Evolutionary conservation across 768 basidiomycete genomes (phyloP).

Genomic region (Suillus discolor): DNA sequence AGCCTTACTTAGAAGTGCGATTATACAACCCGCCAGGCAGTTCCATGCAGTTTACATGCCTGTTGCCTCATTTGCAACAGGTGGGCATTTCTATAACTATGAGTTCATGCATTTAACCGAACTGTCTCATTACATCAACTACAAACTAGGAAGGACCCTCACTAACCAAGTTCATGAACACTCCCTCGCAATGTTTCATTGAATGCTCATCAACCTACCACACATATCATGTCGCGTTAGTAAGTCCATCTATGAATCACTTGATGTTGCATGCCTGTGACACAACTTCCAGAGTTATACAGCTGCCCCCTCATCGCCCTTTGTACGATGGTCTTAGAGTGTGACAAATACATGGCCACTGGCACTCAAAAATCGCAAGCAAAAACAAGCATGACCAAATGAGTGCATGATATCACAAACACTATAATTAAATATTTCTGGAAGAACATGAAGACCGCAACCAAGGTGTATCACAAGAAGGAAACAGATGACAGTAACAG

Average conservation of each 20-base stretch:
- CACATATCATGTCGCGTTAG: not conserved
- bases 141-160: not conserved
- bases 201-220: not conserved
- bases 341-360: not conserved
- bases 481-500: too few relatives aligned
- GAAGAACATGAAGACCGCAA: too few relatives aligned
- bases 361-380: not conserved
- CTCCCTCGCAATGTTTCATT: not conserved
- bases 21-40: not conserved
- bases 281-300: not conserved
- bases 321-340: not conserved
- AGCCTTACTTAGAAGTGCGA: not conserved
- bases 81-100: not conserved
- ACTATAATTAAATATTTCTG: too few relatives aligned
- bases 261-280: not conserved
- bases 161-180: not conserved
- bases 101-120: not conserved
- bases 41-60: not conserved
- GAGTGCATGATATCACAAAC: too few relatives aligned
- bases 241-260: too few relatives aligned
- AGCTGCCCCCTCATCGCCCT: not conserved
- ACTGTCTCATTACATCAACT: not conserved
- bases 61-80: not conserved
- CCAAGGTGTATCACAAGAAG: too few relatives aligned
- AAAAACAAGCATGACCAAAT: too few relatives aligned